Evolutionary conservation across 805 yeast species (phyloP), one percentile per base, ranked within the genome.

Genomic region (Tetrapisispora phaffii): DNA sequence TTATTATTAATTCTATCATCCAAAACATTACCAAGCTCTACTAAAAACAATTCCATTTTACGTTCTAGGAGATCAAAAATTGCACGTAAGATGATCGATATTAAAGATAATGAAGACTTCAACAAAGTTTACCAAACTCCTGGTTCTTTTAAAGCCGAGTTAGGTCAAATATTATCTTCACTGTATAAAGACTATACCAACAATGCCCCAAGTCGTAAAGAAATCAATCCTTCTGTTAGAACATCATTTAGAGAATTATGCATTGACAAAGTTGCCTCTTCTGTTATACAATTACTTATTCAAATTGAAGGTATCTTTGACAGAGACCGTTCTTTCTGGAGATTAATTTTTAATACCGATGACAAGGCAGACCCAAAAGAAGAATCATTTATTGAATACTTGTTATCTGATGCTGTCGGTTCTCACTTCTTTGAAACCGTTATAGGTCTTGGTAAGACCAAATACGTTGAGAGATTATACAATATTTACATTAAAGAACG

Each of bases 41-140:
- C 82, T 1, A 72, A 72, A 56, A 73, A 81, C 22, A 80, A 79
- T 57, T 83, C 89, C 0, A 75, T 83, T 6, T 70, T 87, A 52
- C 76, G 97, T 59, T 82, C 94, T 24, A 87, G 86, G 59, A 83
- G 74, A 65, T 84, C 87, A 42, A 88, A 78, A 64, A 83, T 80
- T 63, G 96, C 97, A 7, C 79, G 97, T 62, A 88, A 88, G 60
- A 85, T 86, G 95, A 85, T 87, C 56, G 93, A 85, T 54, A 81
- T 87, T 38, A 80, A 80, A 55, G 95, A 85, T 61, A 81, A 74
- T 49, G 82, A 80, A 15, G 88, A 82, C 51, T 82, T 80, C 56
- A 73, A 77, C 56, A 70, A 75, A 47, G 68, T 80, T 0, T 85
- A 77, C 59, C 85, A 79, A 64, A 78, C 78, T 1, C 95, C 96